These are phyloP conservation scores for Candida schatavii DNA, from an alignment of 805 yeast species.

Conservation along the genomic window DNA sequence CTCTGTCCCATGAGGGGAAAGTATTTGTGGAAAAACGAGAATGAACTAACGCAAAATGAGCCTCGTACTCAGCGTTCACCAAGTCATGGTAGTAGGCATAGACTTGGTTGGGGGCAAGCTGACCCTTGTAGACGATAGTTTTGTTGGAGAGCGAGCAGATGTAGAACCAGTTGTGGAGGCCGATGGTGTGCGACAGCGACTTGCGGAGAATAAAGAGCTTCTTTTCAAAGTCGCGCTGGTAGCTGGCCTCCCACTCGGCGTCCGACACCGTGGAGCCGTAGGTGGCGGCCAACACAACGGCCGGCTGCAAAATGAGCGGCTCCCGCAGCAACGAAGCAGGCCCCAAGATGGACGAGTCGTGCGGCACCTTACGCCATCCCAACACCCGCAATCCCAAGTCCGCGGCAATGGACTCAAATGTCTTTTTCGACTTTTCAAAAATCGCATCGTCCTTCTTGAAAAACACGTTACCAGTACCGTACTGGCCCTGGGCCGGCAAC, in stretches of 20 bases:
- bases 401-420: constrained; percentile 78
- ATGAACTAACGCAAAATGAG: constrained; percentile 94
- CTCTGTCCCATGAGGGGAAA: constrained; percentile 99
- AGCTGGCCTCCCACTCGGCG: constrained; percentile 53
- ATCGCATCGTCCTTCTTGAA: constrained; percentile 83
- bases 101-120: constrained; percentile 93
- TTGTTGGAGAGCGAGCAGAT: constrained; percentile 87
- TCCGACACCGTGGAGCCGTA: constrained; percentile 29
- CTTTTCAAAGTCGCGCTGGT: constrained; percentile 71
- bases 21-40: constrained; percentile 97
- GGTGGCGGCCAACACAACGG: constrained; percentile 60
- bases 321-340: constrained; percentile 94
- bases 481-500: constrained; percentile 79
- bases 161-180: constrained; percentile 96
- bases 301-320: constrained; percentile 89
- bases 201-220: constrained; percentile 84
- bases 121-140: constrained; percentile 96
- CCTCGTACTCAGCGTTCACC: constrained; percentile 86
- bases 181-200: constrained; percentile 86
- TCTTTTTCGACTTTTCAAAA: constrained; percentile 63
- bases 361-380: constrained; percentile 95
- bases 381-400: constrained; percentile 76
- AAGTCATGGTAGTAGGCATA: constrained; percentile 93
- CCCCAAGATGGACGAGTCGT: constrained; percentile 90
- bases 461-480: constrained; percentile 92